Percentiles rank a stretch among this genome's conserved stretches.
phyloP scores from a whole-genome alignment of 148 eudicot species.

The Cornus kousa region DNA sequence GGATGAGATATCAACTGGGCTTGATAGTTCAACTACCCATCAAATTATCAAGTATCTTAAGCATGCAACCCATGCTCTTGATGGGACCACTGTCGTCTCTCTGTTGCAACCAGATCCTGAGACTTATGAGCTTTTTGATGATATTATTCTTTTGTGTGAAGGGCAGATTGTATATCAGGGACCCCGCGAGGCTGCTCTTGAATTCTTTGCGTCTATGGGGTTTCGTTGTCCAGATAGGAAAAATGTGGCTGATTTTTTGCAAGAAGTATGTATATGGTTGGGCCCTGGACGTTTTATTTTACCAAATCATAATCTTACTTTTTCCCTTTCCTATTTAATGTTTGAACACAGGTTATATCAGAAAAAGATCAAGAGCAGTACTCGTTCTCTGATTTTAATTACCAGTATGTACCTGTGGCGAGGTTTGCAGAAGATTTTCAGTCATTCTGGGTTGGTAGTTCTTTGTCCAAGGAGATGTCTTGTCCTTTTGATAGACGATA shows the following conservation, averaged over 20 bases:
- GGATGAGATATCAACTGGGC: slow-evolving; percentile 96
- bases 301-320: slow-evolving; percentile 4
- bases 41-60: slow-evolving; percentile 76
- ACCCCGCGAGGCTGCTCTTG: slow-evolving; percentile 65
- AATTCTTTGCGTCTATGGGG: slow-evolving; percentile 79
- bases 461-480: slow-evolving; percentile 57
- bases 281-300: not conserved
- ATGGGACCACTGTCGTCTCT: slow-evolving; percentile 75
- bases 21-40: slow-evolving; percentile 94
- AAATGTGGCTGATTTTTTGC: slow-evolving; percentile 89
- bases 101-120: slow-evolving; percentile 96
- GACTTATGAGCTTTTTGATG: slow-evolving; percentile 85
- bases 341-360: slow-evolving; percentile 64
- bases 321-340: not conserved
- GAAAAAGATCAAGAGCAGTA: slow-evolving; percentile 86
- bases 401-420: slow-evolving; percentile 60
- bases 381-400: slow-evolving; percentile 54
- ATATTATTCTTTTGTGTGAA: slow-evolving; percentile 73
- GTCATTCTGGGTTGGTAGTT: slow-evolving; percentile 62
- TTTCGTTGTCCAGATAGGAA: slow-evolving; percentile 84
- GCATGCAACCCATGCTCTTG: slow-evolving; percentile 66
- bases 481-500: slow-evolving; percentile 53
- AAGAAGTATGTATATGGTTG: slow-evolving; percentile 54
- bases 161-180: slow-evolving; percentile 98
- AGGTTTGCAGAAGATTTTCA: slow-evolving; percentile 80